These are phyloP conservation scores for Candida frijolesensis DNA, from an alignment of 1,139 yeast species.

Conservation along the genomic window DNA sequence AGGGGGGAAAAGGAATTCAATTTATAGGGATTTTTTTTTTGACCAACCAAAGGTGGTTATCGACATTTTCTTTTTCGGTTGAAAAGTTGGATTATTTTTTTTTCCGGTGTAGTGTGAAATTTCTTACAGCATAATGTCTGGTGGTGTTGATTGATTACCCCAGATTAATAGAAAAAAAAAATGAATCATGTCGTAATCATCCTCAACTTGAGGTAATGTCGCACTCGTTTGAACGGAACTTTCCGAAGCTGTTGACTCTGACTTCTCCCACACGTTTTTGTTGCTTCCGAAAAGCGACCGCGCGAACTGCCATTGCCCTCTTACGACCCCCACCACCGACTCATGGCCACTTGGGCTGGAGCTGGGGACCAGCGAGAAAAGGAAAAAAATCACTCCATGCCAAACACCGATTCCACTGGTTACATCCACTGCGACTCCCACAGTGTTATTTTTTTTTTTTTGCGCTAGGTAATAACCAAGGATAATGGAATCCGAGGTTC, in stretches of 20 bases:
- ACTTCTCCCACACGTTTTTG: not conserved
- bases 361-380: not conserved
- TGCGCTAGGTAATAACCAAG: not conserved
- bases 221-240: conserved; percentile 3
- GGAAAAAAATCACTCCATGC: not conserved
- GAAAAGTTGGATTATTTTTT: not conserved
- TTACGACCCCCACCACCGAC: too few species aligned
- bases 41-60: not conserved
- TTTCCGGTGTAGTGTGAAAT: conserved; percentile 4
- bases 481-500: conserved; percentile 2
- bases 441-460: not conserved
- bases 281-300: not conserved
- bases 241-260: conserved; percentile 3
- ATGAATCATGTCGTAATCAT: conserved; percentile 5
- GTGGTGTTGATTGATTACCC: not conserved
- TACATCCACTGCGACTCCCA: too few species aligned
- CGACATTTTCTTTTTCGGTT: not conserved
- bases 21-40: conserved; percentile 5
- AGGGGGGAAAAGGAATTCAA: conserved; percentile 5
- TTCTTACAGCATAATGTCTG: not conserved
- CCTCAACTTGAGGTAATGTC: not conserved
- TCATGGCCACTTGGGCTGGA: too few species aligned
- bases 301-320: not conserved
- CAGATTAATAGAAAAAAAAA: conserved; percentile 4
- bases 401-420: not conserved